A percentile compares a stretch with the other conserved stretches of the same genome.
phyloP scores from a whole-genome alignment of 2,329 filamentous ascomycete species.

The Penicillium occitanis region DNA sequence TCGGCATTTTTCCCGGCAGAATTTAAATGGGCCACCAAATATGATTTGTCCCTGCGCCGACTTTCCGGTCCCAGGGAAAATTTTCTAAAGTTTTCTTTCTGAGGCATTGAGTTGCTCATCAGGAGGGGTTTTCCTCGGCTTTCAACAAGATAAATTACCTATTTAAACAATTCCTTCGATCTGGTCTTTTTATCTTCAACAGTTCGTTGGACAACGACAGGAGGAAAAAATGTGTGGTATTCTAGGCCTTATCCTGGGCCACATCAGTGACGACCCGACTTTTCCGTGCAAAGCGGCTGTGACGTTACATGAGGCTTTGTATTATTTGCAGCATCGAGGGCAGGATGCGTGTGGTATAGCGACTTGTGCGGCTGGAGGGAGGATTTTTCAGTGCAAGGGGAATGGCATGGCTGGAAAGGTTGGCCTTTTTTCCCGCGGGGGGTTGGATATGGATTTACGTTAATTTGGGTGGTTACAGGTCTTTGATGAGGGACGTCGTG shows the following conservation, averaged over 20 bases:
- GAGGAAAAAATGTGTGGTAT: conserved; percentile 60
- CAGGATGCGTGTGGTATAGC: conserved; percentile 89
- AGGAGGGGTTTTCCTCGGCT: conserved; percentile 9
- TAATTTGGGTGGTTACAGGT: conserved; percentile 2
- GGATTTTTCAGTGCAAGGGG: conserved; percentile 86
- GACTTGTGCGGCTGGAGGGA: conserved; percentile 69
- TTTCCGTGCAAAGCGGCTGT: conserved; percentile 46
- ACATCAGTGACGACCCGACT: conserved; percentile 46
- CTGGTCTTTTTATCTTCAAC: too few species aligned
- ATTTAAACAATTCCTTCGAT: neutral
- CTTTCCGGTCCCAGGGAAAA: conserved; percentile 16
- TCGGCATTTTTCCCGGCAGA: neutral
- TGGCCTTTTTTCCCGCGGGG: conserved; percentile 4
- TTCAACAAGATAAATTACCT: neutral
- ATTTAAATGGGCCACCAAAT: neutral
- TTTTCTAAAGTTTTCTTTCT: conserved; percentile 11
- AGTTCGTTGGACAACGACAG: conserved; percentile 11
- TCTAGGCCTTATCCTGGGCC: conserved; percentile 60
- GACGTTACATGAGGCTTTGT: conserved; percentile 70
- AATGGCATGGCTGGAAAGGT: conserved; percentile 84
- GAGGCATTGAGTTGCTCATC: conserved; percentile 22
- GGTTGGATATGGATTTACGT: neutral
- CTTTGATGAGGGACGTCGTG: conserved; percentile 74
- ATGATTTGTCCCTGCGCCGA: conserved; percentile 10
- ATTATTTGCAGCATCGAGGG: conserved; percentile 71